Evolutionary conservation across 164 flowering plant genomes (phyloP).

Genomic region (Tetrastigma voinierianum): DNA sequence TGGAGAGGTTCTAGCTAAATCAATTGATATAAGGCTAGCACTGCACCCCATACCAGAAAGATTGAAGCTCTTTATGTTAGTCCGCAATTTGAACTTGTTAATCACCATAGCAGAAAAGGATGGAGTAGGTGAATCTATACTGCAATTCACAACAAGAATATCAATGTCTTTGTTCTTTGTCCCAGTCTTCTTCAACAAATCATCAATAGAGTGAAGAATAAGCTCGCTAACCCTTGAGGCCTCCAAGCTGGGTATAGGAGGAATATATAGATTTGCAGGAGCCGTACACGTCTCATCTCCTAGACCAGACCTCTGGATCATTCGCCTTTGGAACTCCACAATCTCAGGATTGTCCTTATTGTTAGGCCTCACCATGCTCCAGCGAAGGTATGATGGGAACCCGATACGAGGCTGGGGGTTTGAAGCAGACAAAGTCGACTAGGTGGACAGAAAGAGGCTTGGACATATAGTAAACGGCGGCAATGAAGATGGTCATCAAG

Average conservation of each 20-base stretch:
- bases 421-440: conserved; percentile 8
- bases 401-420: conserved; percentile 1
- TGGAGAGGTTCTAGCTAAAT: conserved; percentile 6
- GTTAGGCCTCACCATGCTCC: too few species aligned
- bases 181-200: neutral
- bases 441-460: conserved; percentile 6
- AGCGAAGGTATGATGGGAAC: neutral
- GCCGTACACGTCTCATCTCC: conserved; percentile 1
- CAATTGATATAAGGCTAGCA: conserved; percentile 10
- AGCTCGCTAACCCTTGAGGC: neutral
- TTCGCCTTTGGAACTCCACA: too few species aligned
- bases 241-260: conserved; percentile 1
- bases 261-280: neutral
- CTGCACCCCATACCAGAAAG: conserved; percentile 13
- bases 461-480: conserved; percentile 4
- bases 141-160: neutral
- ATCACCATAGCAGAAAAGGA: conserved; percentile 10
- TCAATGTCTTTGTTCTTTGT: neutral
- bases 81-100: conserved; percentile 7
- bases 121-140: conserved; percentile 3
- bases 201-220: neutral
- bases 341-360: too few species aligned
- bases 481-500: neutral
- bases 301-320: conserved; percentile 4
- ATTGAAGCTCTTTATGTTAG: conserved; percentile 4